Percentiles rank a stretch among this genome's conserved stretches.
These are phyloP conservation scores for Bombardia bombarda DNA, from an alignment of 495 filamentous ascomycete species.

Conservation along the genomic window DNA sequence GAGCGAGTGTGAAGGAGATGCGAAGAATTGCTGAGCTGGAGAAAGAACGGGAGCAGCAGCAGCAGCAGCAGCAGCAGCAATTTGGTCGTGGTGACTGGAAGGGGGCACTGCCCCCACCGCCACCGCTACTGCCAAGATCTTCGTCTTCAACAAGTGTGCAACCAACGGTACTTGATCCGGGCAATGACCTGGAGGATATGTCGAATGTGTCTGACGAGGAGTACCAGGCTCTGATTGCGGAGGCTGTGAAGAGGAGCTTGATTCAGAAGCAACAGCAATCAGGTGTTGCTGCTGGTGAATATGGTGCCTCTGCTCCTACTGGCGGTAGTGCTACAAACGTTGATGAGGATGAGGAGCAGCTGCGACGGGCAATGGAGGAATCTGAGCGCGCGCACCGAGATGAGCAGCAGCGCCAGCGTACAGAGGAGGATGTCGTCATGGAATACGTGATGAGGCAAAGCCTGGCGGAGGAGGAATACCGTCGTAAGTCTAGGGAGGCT, in stretches of 20 bases:
- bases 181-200: constrained; percentile 12
- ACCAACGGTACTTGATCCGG: not conserved
- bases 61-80: constrained; percentile 20
- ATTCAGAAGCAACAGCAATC: constrained; percentile 20
- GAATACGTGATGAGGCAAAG: constrained; percentile 76
- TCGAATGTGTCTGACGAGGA: constrained; percentile 40
- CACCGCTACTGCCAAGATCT: too few species aligned
- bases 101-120: too few species aligned
- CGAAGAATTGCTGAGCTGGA: constrained; percentile 27
- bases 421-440: constrained; percentile 66
- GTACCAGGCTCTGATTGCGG: constrained; percentile 48
- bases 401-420: constrained; percentile 33
- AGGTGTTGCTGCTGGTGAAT: not conserved
- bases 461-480: constrained; percentile 54
- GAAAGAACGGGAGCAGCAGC: constrained; percentile 11
- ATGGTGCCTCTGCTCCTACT: not conserved
- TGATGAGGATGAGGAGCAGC: constrained; percentile 17
- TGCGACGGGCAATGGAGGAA: constrained; percentile 39
- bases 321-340: not conserved
- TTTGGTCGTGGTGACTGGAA: too few species aligned
- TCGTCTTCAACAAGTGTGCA: not conserved
- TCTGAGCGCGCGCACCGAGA: constrained; percentile 32
- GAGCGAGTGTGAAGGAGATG: constrained; percentile 57
- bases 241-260: constrained; percentile 50
- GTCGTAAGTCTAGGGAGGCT: constrained; percentile 13